Conservation (phyloP, 306 rosid species). For the Heteromeles arbutifolia region DNA sequence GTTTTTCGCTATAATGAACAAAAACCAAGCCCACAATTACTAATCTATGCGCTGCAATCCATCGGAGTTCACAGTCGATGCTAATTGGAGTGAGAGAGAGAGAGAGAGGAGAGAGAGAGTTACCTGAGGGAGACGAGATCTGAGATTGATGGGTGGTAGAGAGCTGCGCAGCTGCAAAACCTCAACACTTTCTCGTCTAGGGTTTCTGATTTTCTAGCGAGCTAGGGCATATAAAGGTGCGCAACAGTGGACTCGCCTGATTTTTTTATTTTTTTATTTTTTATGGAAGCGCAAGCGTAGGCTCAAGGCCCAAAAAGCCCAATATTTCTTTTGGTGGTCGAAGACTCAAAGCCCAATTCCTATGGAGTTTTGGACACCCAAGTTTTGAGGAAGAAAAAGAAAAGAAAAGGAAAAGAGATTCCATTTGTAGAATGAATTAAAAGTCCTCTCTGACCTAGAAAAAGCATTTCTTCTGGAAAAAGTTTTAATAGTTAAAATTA, state of each 20-base stretch:
- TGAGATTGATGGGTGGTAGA: neutral
- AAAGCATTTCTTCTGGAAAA: neutral
- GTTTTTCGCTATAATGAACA: slow-evolving; percentile 11
- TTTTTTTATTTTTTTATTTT: neutral
- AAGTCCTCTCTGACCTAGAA: neutral
- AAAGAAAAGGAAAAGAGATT: neutral
- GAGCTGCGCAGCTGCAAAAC: slow-evolving; percentile 7
- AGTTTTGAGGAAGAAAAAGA: neutral
- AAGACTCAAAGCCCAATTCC: neutral
- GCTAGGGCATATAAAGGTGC: neutral
- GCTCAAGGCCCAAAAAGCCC: neutral
- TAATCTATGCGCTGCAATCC: neutral
- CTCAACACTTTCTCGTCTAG: neutral
- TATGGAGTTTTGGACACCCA: neutral
- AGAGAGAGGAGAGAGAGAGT: neutral
- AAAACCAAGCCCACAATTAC: neutral
- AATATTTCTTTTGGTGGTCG: neutral
- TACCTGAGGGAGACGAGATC: slow-evolving; percentile 8
- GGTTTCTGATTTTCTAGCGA: slow-evolving; percentile 3
- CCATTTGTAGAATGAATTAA: neutral
- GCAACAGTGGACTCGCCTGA: neutral
- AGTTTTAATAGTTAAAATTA: neutral
- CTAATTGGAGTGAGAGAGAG: neutral
- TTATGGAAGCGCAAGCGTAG: neutral
- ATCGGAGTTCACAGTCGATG: neutral